Conservation (phyloP, 2,329 filamentous ascomycete genomes). For the Aspergillus nomiae region DNA sequence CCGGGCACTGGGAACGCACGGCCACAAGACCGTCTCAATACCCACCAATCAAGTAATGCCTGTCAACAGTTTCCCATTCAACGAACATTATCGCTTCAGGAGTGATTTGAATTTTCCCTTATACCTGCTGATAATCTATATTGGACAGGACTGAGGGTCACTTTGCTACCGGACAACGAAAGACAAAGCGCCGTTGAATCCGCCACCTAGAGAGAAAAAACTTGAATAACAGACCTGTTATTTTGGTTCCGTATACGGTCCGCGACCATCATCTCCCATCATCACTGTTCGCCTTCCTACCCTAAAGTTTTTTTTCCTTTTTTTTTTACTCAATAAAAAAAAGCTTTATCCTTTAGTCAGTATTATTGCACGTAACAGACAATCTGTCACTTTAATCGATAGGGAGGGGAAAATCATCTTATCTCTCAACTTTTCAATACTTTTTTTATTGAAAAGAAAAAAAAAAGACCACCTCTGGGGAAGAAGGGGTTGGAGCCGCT, state of each 20-base stretch:
- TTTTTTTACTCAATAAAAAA: neutral
- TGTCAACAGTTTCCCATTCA: neutral
- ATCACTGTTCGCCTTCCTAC: neutral
- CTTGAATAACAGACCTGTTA: neutral
- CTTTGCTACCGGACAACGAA: neutral
- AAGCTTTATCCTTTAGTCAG: neutral
- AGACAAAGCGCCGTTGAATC: neutral
- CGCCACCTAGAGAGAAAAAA: neutral
- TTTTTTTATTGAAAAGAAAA: neutral
- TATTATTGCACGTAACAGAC: neutral
- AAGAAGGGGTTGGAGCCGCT: conserved; percentile 20
- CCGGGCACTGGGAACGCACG: neutral
- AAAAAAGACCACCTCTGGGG: conserved; percentile 4
- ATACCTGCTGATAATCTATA: neutral
- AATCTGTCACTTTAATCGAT: neutral
- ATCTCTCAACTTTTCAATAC: neutral
- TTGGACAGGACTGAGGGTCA: neutral
- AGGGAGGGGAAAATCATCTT: neutral
- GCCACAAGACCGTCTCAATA: neutral
- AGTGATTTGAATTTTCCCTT: neutral
- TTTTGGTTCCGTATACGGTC: neutral
- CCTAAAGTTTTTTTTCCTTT: neutral
- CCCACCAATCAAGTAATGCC: neutral
- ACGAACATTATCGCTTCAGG: neutral
- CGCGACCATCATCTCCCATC: neutral